Evolutionary conservation across 768 basidiomycete species (phyloP).

Genomic region (Tulasnella sp.): DNA sequence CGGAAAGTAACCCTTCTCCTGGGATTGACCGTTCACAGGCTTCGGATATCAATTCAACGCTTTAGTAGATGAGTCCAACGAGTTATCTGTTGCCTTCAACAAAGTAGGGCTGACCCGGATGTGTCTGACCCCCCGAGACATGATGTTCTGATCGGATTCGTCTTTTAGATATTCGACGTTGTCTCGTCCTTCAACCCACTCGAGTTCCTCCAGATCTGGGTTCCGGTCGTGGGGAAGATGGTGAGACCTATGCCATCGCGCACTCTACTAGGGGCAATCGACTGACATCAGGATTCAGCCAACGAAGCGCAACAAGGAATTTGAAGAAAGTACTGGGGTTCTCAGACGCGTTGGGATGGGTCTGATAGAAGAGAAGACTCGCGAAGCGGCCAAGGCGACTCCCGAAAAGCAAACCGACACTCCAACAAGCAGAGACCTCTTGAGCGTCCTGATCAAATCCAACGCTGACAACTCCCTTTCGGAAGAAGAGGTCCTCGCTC

Average conservation of each 20-base stretch:
- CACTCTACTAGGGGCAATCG: neutral
- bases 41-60: constrained; percentile 19
- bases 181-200: neutral
- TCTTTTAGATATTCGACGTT: neutral
- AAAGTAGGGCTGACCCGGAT: neutral
- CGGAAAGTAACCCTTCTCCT: neutral
- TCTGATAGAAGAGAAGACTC: constrained; percentile 21
- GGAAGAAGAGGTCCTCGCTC: constrained; percentile 44
- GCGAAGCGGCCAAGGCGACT: constrained; percentile 30
- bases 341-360: constrained; percentile 2
- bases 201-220: constrained; percentile 8
- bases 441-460: constrained; percentile 40
- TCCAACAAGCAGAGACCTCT: constrained; percentile 32
- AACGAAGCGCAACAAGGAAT: neutral
- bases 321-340: neutral
- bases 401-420: constrained; percentile 43
- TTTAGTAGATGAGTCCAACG: neutral
- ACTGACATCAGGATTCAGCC: neutral
- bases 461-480: constrained; percentile 44
- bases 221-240: neutral
- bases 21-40: neutral
- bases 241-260: neutral
- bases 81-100: constrained; percentile 7
- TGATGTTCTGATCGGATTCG: neutral
- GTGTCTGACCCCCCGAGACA: neutral